Evolutionary conservation across 371 early-diverging fungal genomes (phyloP).

Genomic region (Syncephalastrum contaminatum): DNA sequence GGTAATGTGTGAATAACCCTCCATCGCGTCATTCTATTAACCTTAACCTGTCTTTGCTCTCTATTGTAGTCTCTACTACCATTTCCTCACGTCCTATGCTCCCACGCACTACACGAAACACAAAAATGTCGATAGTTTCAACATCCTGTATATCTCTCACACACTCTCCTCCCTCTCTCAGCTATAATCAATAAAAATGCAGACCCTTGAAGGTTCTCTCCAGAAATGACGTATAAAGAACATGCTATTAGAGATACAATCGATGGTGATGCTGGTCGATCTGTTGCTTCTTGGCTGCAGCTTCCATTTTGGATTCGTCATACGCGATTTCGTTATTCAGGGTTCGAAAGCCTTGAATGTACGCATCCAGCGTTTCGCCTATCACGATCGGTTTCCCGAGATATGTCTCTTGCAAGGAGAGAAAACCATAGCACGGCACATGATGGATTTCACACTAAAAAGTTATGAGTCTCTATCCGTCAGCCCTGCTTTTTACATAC

Average conservation of each 20-base stretch:
- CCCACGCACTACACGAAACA: too few species aligned
- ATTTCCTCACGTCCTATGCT: background rate
- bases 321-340: conserved; percentile 6
- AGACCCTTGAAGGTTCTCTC: background rate
- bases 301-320: conserved; percentile 15
- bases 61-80: conserved; percentile 1
- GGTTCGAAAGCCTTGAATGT: conserved; percentile 20
- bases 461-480: too few species aligned
- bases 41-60: too few species aligned
- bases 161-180: too few species aligned
- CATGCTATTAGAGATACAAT: conserved; percentile 31
- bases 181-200: background rate
- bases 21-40: conserved; percentile 1
- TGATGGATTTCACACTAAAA: conserved; percentile 41
- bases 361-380: conserved; percentile 31
- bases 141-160: too few species aligned
- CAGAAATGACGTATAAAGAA: background rate
- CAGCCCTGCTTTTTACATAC: conserved; percentile 20
- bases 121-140: too few species aligned
- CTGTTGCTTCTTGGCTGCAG: conserved; percentile 5
- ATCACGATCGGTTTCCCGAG: conserved; percentile 41
- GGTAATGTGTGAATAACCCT: background rate
- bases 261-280: conserved; percentile 42
- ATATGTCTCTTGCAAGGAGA: conserved; percentile 43
- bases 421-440: conserved; percentile 36